Base-by-base conservation (phyloP, 139 green algal species). In the Chlamydomonas asymmetrica region DNA sequence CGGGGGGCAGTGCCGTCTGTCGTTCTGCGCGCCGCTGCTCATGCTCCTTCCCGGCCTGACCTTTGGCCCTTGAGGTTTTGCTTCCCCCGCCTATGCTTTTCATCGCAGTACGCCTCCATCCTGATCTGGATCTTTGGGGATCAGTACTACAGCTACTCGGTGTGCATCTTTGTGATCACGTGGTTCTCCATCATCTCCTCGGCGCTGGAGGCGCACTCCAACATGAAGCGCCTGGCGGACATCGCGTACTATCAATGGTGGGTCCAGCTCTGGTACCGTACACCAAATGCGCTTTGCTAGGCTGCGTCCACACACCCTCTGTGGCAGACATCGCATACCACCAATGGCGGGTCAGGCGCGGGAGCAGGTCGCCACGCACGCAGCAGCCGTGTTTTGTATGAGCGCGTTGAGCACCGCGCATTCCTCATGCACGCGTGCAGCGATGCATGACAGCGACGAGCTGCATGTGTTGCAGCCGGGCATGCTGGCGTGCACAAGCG, bases 121-220 rank as follows among this genome's bases (percentile, higher is more conserved):
- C 7, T 87, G 7, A 71, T 89, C 41, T 89, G 84, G 84, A 66
- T 85, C 7, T 74, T 64, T 10, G 83, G 83, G 4, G 83, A 88
- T 63, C n/a, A 52, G 16, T 88, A 88, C 67, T 88, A 83, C 66
- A 66, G 49, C 10, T 89, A 89, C 67, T 66, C 75, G 3, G 71
- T 86, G 25, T 87, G 82, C 66, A 90, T 90, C 54, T 41, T 73
- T 5, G 32, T 79, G 52, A 90, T 90, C 82, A 90, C 85, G 40
- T 88, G 82, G 82, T 88, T 90, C 69, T 84, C 79, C 66, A 90
- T 90, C 73, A 76, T 87, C 49, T 79, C 80, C 1, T 68, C 63
- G 20, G 80, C 84, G 2, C 22, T 84, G 27, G 84, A 89, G 71
- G 71, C 80, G 54, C 74, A 87, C 61, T 25, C 48, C 18, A 89